A percentile compares a stretch with the other conserved stretches of the same genome.
Evolutionary conservation across 2,329 filamentous ascomycete species (phyloP).

Genomic region (Beauveria medogensis): DNA sequence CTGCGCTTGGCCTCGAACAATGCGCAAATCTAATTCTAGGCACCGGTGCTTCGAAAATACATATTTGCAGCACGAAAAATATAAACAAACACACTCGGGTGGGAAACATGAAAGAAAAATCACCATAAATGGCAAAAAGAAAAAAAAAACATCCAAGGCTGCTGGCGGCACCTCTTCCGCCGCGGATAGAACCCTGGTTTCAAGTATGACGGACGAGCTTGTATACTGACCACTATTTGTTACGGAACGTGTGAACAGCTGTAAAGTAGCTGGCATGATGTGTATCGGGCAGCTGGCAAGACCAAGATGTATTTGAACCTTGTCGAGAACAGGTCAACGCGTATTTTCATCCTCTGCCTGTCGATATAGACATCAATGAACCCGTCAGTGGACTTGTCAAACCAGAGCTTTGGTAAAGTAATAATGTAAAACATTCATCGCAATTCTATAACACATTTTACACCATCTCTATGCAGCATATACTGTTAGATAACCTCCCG

Average conservation of each 20-base stretch:
- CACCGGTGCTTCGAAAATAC: too few species aligned
- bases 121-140: background rate
- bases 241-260: constrained; percentile 12
- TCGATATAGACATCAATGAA: too few species aligned
- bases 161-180: constrained; percentile 15
- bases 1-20: background rate
- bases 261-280: constrained; percentile 13
- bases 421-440: background rate
- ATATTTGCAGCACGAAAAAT: too few species aligned
- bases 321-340: background rate
- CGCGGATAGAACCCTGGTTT: constrained; percentile 18
- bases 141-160: background rate
- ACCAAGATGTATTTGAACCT: background rate
- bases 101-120: background rate
- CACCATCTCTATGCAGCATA: constrained; percentile 1
- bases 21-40: background rate
- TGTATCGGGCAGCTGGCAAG: background rate
- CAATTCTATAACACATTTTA: background rate
- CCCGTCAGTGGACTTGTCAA: too few species aligned
- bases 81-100: too few species aligned
- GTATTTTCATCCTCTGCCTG: background rate
- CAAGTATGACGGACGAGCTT: constrained; percentile 19
- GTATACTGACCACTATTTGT: constrained; percentile 17
- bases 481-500: constrained; percentile 13
- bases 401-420: too few species aligned